Evolutionary conservation across 805 yeast genomes (phyloP).

Genomic region (Yarrowia sp.): DNA sequence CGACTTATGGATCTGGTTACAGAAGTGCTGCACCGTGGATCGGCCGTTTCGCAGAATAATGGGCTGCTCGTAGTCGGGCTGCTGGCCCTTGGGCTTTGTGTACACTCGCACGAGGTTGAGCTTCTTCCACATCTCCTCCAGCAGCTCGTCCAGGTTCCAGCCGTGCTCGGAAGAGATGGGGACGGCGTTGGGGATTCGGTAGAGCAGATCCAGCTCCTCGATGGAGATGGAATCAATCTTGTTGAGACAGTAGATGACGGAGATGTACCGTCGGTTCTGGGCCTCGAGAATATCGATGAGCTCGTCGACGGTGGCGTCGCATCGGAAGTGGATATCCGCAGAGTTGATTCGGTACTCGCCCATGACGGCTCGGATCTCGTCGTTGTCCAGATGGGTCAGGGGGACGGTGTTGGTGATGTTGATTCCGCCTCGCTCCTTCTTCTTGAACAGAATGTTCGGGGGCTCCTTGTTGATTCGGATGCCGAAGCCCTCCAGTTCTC

Average conservation of each 20-base stretch:
- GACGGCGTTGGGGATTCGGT: constrained; percentile 94
- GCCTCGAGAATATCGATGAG: constrained; percentile 91
- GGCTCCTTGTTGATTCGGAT: constrained; percentile 88
- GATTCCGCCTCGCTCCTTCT: constrained; percentile 94
- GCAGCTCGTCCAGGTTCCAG: constrained; percentile 94
- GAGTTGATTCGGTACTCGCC: constrained; percentile 90
- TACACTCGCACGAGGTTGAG: constrained; percentile 90
- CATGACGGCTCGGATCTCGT: constrained; percentile 95
- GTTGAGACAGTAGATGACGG: constrained; percentile 91
- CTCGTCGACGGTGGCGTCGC: constrained; percentile 98
- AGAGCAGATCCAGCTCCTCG: constrained; percentile 85
- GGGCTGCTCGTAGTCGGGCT: constrained; percentile 94
- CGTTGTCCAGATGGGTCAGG: constrained; percentile 84
- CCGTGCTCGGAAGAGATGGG: constrained; percentile 95
- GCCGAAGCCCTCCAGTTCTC: constrained; percentile 96
- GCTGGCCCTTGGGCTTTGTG: constrained; percentile 92
- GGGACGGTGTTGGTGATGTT: constrained; percentile 92
- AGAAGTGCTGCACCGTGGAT: constrained; percentile 89
- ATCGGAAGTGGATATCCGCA: constrained; percentile 93
- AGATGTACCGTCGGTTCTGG: constrained; percentile 86
- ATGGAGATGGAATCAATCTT: constrained; percentile 93
- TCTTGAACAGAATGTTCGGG: constrained; percentile 87
- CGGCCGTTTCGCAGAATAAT: constrained; percentile 82
- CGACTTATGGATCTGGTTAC: constrained; percentile 93
- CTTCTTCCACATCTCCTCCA: constrained; percentile 94